phyloP scores from a whole-genome alignment of 2,329 filamentous ascomycete species.

The Thermothelomyces thermophilus region DNA sequence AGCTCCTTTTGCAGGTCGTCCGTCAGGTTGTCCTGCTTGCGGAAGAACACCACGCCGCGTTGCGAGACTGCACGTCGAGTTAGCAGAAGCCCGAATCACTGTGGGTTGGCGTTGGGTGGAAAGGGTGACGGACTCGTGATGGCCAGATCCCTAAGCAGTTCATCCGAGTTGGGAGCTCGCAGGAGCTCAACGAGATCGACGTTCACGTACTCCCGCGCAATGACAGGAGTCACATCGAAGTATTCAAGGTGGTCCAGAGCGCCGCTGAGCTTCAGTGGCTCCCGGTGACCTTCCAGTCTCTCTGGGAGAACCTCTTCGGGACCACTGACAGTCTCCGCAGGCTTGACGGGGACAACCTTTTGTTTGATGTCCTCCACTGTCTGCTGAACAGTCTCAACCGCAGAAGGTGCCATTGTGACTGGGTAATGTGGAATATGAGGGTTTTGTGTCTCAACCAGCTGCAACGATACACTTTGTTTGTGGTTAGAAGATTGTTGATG shows the following conservation, averaged over 20 bases:
- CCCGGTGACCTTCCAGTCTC: slow-evolving; percentile 15
- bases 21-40: slow-evolving; percentile 53
- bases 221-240: slow-evolving; percentile 55
- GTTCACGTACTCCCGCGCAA: slow-evolving; percentile 55
- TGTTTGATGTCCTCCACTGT: slow-evolving; percentile 20
- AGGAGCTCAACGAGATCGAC: slow-evolving; percentile 56
- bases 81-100: slow-evolving; percentile 1
- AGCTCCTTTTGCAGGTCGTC: slow-evolving; percentile 61
- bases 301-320: slow-evolving; percentile 12
- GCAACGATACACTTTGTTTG: too few species aligned
- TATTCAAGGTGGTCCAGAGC: slow-evolving; percentile 45
- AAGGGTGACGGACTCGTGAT: slow-evolving; percentile 50
- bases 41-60: slow-evolving; percentile 65
- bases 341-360: slow-evolving; percentile 18
- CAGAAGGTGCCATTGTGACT: slow-evolving; percentile 22
- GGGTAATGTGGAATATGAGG: not conserved
- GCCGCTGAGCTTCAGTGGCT: slow-evolving; percentile 44
- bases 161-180: slow-evolving; percentile 54
- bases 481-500: too few species aligned
- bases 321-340: not conserved
- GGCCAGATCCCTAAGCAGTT: slow-evolving; percentile 58
- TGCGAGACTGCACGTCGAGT: slow-evolving; percentile 49
- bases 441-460: not conserved
- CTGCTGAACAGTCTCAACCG: slow-evolving; percentile 18
- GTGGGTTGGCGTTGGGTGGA: too few species aligned